Evolutionary conservation across 805 yeast genomes (phyloP).

Genomic region (Dipodascus geniculatus): DNA sequence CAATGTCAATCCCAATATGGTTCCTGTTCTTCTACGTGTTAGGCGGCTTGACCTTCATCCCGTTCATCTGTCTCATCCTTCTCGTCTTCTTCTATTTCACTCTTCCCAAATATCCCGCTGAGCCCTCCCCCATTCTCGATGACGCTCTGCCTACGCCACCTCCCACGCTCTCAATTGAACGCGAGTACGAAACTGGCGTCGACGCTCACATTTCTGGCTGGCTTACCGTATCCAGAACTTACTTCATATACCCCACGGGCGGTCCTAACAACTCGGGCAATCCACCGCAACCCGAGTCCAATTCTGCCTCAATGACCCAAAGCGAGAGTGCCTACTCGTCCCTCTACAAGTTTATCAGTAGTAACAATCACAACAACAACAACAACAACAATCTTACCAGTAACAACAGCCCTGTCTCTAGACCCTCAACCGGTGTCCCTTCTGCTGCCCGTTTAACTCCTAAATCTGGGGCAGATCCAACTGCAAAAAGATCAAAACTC

Average conservation of each 20-base stretch:
- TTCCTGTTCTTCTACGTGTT: constrained; percentile 42
- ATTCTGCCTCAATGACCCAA: constrained; percentile 22
- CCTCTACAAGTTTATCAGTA: constrained; percentile 44
- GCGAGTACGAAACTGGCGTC: constrained; percentile 46
- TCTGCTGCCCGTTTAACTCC: constrained; percentile 7
- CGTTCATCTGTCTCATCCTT: constrained; percentile 31
- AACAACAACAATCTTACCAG: neutral
- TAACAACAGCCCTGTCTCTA: neutral
- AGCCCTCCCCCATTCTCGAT: constrained; percentile 8
- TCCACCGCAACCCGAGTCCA: constrained; percentile 21
- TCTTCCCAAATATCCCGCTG: constrained; percentile 9
- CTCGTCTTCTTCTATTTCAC: constrained; percentile 28
- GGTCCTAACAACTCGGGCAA: constrained; percentile 24
- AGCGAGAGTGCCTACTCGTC: constrained; percentile 49
- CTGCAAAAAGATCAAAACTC: constrained; percentile 1
- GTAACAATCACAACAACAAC: constrained; percentile 11
- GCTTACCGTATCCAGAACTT: constrained; percentile 76
- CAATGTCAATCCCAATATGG: constrained; percentile 1
- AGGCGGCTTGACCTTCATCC: constrained; percentile 79
- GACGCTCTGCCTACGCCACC: constrained; percentile 10
- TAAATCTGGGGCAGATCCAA: constrained; percentile 4
- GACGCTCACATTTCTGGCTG: constrained; percentile 56
- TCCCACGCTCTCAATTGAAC: constrained; percentile 30
- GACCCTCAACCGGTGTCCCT: neutral
- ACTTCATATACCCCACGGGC: constrained; percentile 38